phyloP scores from a whole-genome alignment of 2,329 filamentous ascomycete species.

The Neophaeococcomyces mojaviensis region DNA sequence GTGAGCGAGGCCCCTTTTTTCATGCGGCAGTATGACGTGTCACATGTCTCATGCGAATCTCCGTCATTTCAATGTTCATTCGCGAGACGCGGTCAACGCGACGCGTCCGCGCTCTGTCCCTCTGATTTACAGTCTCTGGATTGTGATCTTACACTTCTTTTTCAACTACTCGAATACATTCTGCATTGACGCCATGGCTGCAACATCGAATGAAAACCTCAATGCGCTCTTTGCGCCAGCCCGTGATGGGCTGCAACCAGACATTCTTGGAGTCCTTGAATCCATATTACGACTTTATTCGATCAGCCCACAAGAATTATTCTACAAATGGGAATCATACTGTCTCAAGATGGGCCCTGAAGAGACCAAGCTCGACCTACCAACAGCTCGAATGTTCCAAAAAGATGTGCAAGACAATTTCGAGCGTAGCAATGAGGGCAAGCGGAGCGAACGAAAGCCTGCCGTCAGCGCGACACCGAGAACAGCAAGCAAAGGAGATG shows the following conservation, averaged over 20 bases:
- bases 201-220: conserved; percentile 41
- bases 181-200: conserved; percentile 27
- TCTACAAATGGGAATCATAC: conserved; percentile 99
- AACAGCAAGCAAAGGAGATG: conserved; percentile 54
- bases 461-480: conserved; percentile 53
- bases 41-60: too few relatives aligned
- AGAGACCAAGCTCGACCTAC: conserved; percentile 62
- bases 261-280: conserved; percentile 72
- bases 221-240: conserved; percentile 52
- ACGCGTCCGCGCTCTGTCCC: too few relatives aligned
- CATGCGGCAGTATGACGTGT: too few relatives aligned
- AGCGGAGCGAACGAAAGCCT: conserved; percentile 54
- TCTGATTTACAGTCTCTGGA: too few relatives aligned
- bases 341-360: conserved; percentile 87
- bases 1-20: too few relatives aligned
- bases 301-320: conserved; percentile 75
- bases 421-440: conserved; percentile 66
- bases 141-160: too few relatives aligned
- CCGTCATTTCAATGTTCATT: too few relatives aligned
- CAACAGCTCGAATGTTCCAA: conserved; percentile 70
- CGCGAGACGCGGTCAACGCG: too few relatives aligned
- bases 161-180: neutral
- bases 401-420: conserved; percentile 77
- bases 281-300: conserved; percentile 81
- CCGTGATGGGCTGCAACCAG: conserved; percentile 57